Conservation (phyloP, 306 rosid genomes). For the Ormosia semicastrata region DNA sequence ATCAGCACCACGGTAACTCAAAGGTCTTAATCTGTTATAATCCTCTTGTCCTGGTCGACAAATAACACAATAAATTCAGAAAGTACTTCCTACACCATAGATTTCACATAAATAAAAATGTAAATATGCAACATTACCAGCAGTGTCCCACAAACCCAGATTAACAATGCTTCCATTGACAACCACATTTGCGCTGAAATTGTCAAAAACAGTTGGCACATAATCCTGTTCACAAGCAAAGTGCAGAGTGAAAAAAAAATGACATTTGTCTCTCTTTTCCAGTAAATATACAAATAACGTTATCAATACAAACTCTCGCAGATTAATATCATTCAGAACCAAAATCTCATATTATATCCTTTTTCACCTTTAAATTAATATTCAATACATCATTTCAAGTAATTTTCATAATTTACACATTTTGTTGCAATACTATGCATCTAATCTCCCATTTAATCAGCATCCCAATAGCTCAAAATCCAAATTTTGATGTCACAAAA, state of each 20-base stretch:
- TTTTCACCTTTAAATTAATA: background rate
- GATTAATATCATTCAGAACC: background rate
- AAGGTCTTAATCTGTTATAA: constrained; percentile 69
- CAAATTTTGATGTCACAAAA: background rate
- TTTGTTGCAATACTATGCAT: background rate
- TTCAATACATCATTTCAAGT: background rate
- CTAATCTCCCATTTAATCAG: background rate
- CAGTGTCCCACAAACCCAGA: constrained; percentile 99
- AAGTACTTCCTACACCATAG: background rate
- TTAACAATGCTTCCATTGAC: constrained; percentile 95
- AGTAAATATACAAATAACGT: background rate
- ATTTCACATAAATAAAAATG: background rate
- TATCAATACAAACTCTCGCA: background rate
- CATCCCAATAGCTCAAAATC: background rate
- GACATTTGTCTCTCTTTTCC: background rate
- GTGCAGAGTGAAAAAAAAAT: background rate
- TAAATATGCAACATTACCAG: constrained; percentile 60
- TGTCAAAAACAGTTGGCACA: constrained; percentile 96
- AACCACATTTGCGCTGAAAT: constrained; percentile 98
- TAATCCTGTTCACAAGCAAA: constrained; percentile 75
- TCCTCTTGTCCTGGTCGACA: constrained; percentile 68
- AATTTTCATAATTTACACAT: background rate
- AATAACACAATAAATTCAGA: constrained; percentile 41
- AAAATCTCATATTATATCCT: background rate
- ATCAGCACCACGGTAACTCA: constrained; percentile 76